Evolutionary conservation across 164 flowering plant species (phyloP), one percentile per base, ranked within the genome.

Genomic region (Dillenia turbinata): DNA sequence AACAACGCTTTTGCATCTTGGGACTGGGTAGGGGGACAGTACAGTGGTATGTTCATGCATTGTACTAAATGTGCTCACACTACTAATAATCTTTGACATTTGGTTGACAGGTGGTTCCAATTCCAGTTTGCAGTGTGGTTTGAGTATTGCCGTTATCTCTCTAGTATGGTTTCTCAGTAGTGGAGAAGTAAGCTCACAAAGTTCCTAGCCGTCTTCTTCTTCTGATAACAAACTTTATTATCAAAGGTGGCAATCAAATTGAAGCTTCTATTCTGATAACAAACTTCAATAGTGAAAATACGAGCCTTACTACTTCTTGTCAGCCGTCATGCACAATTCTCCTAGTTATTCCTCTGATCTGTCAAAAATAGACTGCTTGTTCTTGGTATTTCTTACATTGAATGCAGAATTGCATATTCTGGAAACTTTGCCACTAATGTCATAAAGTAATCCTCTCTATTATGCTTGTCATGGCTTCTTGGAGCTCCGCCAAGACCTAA

Each of bases 61-160:
- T 40, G n/a, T 9, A 13, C n/a, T 8, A 49, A 26, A 44, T 17
- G 44, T 19, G 14, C 24, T 54, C 44, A 67, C 44, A 44, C 61
- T 47, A 22, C 11, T 52, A 44, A 44, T 44, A 4, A 33, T 33
- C 40, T 33, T 44, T 62, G 47, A 46, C 48, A 44, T 57, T 43
- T 26, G 22, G 51, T 67, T 60, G 43, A 53, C 59, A 8, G 24
- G 54, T 69, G 65, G 51, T 65, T 66, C 57, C 71, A 66, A 19
- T 75, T 76, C 75, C 89, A 94, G 99, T 94, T 69, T 94, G 96
- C 86, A 89, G 99, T 72, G 99, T 97, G 69, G 97, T 94, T 59
- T 97, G 99, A 15, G 90, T 89, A 57, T 71, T 94, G 79, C 96
- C 99, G 55, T 75, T 94, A 54, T 86, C 99, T 72, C 89, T 94